phyloP scores from a whole-genome alignment of 2,329 filamentous ascomycete species.

The Colletotrichum caudatum region DNA sequence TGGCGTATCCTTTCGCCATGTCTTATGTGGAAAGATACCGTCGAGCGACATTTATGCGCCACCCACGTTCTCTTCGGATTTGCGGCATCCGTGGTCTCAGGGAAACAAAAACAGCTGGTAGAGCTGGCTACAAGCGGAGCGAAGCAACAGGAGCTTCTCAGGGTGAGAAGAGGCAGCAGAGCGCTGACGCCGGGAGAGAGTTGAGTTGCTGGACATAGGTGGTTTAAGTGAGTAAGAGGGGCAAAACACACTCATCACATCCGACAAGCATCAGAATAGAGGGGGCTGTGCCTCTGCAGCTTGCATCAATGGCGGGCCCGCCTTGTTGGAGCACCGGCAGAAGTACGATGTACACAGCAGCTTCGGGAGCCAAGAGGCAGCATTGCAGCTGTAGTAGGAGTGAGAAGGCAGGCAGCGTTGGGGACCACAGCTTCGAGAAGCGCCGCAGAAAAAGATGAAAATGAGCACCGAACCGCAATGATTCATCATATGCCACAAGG shows the following conservation, averaged over 20 bases:
- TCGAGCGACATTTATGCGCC: neutral
- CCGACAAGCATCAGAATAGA: conserved; percentile 21
- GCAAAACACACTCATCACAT: conserved; percentile 6
- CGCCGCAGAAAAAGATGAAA: neutral
- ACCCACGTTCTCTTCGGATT: conserved; percentile 5
- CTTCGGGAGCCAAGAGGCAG: conserved; percentile 23
- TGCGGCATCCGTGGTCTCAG: conserved; percentile 29
- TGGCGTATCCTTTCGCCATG: neutral
- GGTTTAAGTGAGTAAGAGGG: conserved; percentile 7
- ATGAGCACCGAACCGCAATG: neutral
- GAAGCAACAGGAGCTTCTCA: conserved; percentile 2
- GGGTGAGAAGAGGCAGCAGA: neutral
- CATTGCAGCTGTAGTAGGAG: conserved; percentile 16
- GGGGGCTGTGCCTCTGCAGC: conserved; percentile 33
- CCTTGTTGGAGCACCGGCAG: conserved; percentile 7
- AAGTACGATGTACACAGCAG: neutral
- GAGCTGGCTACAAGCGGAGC: conserved; percentile 1
- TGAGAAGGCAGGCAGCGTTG: neutral
- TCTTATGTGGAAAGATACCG: neutral
- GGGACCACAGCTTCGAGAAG: conserved; percentile 23
- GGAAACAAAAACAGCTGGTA: conserved; percentile 2
- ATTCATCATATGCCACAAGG: neutral
- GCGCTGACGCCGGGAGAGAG: neutral
- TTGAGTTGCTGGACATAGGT: neutral
- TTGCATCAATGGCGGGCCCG: conserved; percentile 23